These are phyloP conservation scores for Gomphus bonarii DNA, from an alignment of 1,284 basidiomycete species.

Conservation along the genomic window DNA sequence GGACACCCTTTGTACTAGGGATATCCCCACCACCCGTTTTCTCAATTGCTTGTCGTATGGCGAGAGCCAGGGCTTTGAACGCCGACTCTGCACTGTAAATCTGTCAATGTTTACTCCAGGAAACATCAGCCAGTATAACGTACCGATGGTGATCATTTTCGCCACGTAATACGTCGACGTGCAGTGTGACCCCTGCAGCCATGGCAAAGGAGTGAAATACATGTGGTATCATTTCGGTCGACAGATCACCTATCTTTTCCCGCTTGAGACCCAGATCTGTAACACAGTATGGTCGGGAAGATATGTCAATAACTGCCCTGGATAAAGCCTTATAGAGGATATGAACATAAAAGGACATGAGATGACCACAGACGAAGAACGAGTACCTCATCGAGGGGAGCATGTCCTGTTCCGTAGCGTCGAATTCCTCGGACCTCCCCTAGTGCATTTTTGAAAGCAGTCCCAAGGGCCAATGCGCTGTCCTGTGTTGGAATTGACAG, in stretches of 20 bases:
- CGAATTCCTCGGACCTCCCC: conserved; percentile 93
- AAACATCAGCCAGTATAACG: conserved; percentile 18
- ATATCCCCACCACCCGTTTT: conserved; percentile 86
- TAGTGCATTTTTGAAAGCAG: conserved; percentile 91
- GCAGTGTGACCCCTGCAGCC: conserved; percentile 83
- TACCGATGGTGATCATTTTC: conserved; percentile 98
- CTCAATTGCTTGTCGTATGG: conserved; percentile 89
- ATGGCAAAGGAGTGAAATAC: conserved; percentile 91
- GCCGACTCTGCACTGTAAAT: conserved; percentile 78
- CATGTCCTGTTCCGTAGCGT: conserved; percentile 94
- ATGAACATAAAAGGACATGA: conserved; percentile 3
- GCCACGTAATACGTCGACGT: conserved; percentile 89
- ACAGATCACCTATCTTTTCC: conserved; percentile 96
- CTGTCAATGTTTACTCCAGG: conserved; percentile 8
- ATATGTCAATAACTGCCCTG: conserved; percentile 95
- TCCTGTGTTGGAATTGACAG: conserved; percentile 54
- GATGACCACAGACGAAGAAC: not conserved
- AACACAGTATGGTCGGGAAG: conserved; percentile 92
- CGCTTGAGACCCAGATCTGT: conserved; percentile 84
- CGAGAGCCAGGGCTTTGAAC: conserved; percentile 95
- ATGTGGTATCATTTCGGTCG: conserved; percentile 96
- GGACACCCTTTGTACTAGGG: conserved; percentile 94
- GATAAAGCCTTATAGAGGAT: conserved; percentile 68
- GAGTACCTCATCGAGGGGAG: conserved; percentile 88
- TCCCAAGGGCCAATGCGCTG: conserved; percentile 85